Base-by-base conservation (phyloP, 768 basidiomycete genomes). In the Xanthoconium stramineum region DNA sequence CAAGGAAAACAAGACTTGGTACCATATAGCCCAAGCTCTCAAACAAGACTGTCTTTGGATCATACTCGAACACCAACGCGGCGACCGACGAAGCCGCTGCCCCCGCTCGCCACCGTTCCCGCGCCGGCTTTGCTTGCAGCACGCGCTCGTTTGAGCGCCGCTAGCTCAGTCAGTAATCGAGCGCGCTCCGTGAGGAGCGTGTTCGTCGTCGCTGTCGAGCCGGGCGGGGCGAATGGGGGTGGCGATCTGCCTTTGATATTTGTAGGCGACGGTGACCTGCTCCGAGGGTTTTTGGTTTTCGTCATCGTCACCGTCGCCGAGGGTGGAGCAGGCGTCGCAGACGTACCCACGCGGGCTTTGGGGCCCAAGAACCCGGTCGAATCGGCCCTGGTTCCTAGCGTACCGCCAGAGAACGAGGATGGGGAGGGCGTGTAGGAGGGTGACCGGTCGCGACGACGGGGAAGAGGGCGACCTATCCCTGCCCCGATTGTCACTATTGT, bases 141-240 rank as follows among this genome's bases (percentile, higher is more conserved):
- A 13, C 61, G 61, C 12, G 53, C 67, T 15, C 57, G 65, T 44
- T 75, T 75, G 37, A 84, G 61, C 12, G 72, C 74, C 0, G 84
- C 83, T 12, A 88, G 65, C 64, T 84, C 81, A 6, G 76, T 77
- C 43, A 85, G 66, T 24, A 88, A 64, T 38, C 76, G 71, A 0
- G 84, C 83, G 0, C 85, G 80, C 60, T 87, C 83, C 15, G 80
- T 78, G 17, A 86, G 57, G 8, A 88, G 74, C 13, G 78, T 73
- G 17, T 80, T 68, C 2, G 82, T 84, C 30, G 42, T 54, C 37
- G 78, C 74, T 17, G 78, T 69, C 38, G 72, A 72, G 7, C 78
- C 74, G 7, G 48, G 33, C 3, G 45, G 30, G 8, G 33, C 9
- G 6, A 20, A 12, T 6, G 19, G 39, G 1, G 45, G 28, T 8